Percentiles rank a stretch among this genome's conserved stretches.
Evolutionary conservation across 306 rosid species (phyloP).

Genomic region (Gynostemma pentaphyllum): DNA sequence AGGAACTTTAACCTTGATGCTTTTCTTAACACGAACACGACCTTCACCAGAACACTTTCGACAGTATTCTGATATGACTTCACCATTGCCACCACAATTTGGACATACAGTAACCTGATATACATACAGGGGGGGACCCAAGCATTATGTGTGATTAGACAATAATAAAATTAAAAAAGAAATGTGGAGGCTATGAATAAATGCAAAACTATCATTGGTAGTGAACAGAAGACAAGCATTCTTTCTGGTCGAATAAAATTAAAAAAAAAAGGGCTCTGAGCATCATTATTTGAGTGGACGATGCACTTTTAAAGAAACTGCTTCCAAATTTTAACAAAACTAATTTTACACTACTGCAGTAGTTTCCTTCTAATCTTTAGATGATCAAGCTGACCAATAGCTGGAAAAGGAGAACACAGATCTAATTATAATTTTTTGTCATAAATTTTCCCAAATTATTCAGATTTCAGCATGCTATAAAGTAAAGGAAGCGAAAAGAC

Average conservation of each 20-base stretch:
- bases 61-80: conserved; percentile 78
- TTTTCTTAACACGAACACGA: conserved; percentile 67
- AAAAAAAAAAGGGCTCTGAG: neutral
- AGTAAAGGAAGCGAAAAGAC: neutral
- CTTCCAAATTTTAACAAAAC: no score
- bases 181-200: neutral
- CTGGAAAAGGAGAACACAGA: neutral
- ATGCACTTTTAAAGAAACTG: neutral
- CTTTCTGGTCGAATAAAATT: neutral
- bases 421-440: neutral
- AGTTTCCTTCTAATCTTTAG: no score
- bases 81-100: conserved; percentile 87
- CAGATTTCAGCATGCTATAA: neutral
- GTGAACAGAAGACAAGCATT: neutral
- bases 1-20: conserved; percentile 83
- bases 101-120: conserved; percentile 87
- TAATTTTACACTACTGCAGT: no score
- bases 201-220: neutral
- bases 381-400: neutral
- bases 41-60: conserved; percentile 89
- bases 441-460: no score
- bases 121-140: conserved; percentile 5
- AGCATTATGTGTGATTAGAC: neutral
- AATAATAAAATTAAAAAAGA: neutral
- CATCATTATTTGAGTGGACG: neutral